Conservation (phyloP, 108 stramenopile genomes). For the Pseudonitzschia pungens region DNA sequence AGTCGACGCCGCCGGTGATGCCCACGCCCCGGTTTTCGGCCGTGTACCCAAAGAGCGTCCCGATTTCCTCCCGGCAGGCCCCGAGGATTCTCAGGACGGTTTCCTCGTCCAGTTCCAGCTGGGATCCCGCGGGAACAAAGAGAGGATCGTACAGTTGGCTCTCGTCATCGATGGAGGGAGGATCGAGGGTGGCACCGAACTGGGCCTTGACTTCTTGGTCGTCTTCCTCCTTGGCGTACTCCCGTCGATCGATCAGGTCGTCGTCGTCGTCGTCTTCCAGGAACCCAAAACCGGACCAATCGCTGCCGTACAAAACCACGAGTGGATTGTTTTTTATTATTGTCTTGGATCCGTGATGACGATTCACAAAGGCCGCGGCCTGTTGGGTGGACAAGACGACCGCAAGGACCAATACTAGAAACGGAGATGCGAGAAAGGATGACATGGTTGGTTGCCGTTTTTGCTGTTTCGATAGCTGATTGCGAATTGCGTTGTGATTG, state of each 20-base stretch:
- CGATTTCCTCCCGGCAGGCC: constrained; percentile 80
- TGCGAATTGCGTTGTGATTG: too few species aligned
- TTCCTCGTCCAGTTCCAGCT: constrained; percentile 66
- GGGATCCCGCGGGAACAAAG: constrained; percentile 47
- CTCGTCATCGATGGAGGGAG: constrained; percentile 49
- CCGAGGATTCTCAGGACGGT: constrained; percentile 67
- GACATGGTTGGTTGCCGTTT: too few species aligned
- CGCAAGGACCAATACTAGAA: too few species aligned
- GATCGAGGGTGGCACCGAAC: constrained; percentile 49
- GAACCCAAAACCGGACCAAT: constrained; percentile 46
- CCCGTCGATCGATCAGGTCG: constrained; percentile 31
- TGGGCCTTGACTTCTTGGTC: constrained; percentile 69
- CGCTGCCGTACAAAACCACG: constrained; percentile 14
- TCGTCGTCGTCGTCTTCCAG: constrained; percentile 61
- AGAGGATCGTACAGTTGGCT: constrained; percentile 46
- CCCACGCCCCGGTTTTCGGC: constrained; percentile 92
- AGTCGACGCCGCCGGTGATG: constrained; percentile 94
- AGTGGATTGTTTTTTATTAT: background rate
- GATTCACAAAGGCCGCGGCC: background rate
- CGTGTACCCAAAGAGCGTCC: constrained; percentile 90
- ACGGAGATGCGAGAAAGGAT: too few species aligned
- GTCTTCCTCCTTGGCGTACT: constrained; percentile 79
- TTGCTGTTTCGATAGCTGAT: too few species aligned
- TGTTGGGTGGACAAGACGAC: too few species aligned
- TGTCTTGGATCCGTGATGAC: background rate